Percentiles rank a stretch among this genome's conserved stretches.
phyloP scores from a whole-genome alignment of 495 filamentous ascomycete genomes.

The Pyrenopolyporus hunteri region DNA sequence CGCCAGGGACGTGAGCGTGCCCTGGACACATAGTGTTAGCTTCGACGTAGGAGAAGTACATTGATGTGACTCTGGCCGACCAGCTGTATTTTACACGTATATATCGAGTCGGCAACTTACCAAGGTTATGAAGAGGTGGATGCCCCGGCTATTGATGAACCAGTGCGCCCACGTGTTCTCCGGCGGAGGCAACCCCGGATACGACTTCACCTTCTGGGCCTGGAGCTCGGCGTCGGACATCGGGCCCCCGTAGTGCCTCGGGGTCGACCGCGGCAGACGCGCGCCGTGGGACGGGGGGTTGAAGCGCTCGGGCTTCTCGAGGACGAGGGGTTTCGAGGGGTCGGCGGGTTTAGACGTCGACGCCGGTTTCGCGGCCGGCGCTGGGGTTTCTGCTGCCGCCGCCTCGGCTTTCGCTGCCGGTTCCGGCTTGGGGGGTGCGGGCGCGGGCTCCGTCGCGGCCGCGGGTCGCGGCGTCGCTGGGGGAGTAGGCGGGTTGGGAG shows the following conservation, averaged over 20 bases:
- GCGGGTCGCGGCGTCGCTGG: not conserved
- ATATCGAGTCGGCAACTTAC: too few relatives aligned
- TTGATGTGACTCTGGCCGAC: too few relatives aligned
- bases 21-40: slow-evolving; percentile 47
- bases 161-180: slow-evolving; percentile 74
- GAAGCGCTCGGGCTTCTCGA: slow-evolving; percentile 82
- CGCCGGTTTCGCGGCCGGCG: slow-evolving; percentile 12
- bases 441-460: not conserved
- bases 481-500: slow-evolving; percentile 5
- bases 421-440: slow-evolving; percentile 6
- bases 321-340: slow-evolving; percentile 61
- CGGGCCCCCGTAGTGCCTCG: slow-evolving; percentile 70
- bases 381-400: slow-evolving; percentile 27
- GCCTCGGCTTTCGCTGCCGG: slow-evolving; percentile 26
- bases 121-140: slow-evolving; percentile 81
- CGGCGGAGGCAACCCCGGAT: slow-evolving; percentile 82
- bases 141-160: slow-evolving; percentile 71
- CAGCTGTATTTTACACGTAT: too few relatives aligned
- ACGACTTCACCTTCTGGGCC: slow-evolving; percentile 67
- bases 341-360: slow-evolving; percentile 7
- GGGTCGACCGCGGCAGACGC: slow-evolving; percentile 53
- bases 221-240: slow-evolving; percentile 63
- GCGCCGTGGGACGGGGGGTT: slow-evolving; percentile 82
- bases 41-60: too few relatives aligned
- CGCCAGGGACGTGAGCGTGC: slow-evolving; percentile 70